Evolutionary conservation across 257 asterid genomes (phyloP), one percentile per base, ranked within the genome.

Genomic region (Fraxinus pennsylvanica): DNA sequence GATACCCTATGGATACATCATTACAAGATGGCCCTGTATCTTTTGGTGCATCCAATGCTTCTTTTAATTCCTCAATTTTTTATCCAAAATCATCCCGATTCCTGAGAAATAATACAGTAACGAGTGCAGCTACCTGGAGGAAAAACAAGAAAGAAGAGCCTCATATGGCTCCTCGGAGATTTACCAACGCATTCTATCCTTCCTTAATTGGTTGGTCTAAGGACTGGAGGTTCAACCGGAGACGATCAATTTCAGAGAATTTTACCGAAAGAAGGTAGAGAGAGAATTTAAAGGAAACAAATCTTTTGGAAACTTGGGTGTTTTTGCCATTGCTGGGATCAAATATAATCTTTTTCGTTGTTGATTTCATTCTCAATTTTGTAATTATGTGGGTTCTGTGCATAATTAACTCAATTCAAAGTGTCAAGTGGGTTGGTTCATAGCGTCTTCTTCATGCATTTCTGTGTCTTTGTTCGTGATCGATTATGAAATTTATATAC

Each of bases 151-250:
- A 82, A 41, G 95, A 87, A 78, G 91, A 83, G 79, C 86, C 90
- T 71, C 90, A 78, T 10, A 79, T 84, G 80, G 89, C 90, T 69
- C 88, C 94, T 14, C 86, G 86, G 30, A 85, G 83, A 73, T 85
- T 93, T 76, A 78, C 88, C 79, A 85, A 85, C 52, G 81, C 89
- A 17, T 87, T 91, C 68, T 80, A 90, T 79, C 97, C 93, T 0
- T 85, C 97, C 52, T 81, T 94, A 25, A 78, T 90, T 61, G 86
- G 88, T 77, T 82, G 85, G 82, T 88, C 94, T 1, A 81, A 88
- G 89, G 94, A 92, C 81, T 77, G 88, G 84, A 92, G 87, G 90
- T 72, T 90, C 73, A 80, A 82, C 76, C 79, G 92, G 50, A 86
- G 88, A 86, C 84, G 85, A 72, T 61, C 85, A 21, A 76, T 80